Base-by-base conservation (phyloP, 106 monocot genomes). In the Cymbidium sinense region DNA sequence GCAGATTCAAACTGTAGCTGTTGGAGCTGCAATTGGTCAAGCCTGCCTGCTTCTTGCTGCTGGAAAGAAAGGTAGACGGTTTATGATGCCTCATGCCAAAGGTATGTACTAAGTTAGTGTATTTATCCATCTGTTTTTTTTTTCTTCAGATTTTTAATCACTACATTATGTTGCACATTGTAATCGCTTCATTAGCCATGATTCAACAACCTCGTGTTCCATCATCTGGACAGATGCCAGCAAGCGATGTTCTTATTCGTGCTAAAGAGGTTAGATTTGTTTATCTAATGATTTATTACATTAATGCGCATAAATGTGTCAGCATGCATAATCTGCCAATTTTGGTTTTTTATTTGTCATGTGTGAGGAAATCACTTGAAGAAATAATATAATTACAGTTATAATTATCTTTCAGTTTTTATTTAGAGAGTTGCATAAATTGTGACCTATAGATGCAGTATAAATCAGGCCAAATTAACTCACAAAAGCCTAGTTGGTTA, bases 141-240 rank as follows among this genome's bases (percentile, higher is more conserved):
- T 36, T 6, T 5, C n/a, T 18, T 71, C 29, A 13, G 8, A 43
- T 25, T 75, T 41, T 77, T 61, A 52, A 35, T 70, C 73, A 18
- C 47, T 64, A 34, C 15, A 44, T 43, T 64, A 3, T 47, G 15
- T 58, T 44, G 82, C 34, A 75, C 43, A 77, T 47, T 47, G 47
- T 13, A 47, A 15, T 70, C 35, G 65, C 3, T 65, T 77, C 75
- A 44, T 71, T 82, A 98, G 96, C 96, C 76, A 91, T 94, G 91
- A 90, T 98, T 82, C 96, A 98, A 80, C 91, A 98, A 84, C 96
- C 96, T 81, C 96, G 94, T 84, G 85, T 94, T 51, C 94, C 96
- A 73, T 89, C 96, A 72, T 94, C 87, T 84, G 96, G 96, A 33
- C 89, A 92, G 82, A 90, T 94, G 94, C 85, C 87, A 62, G 89